These are phyloP conservation scores for Bertia moriformis DNA, from an alignment of 2,329 filamentous ascomycete genomes.

Conservation along the genomic window DNA sequence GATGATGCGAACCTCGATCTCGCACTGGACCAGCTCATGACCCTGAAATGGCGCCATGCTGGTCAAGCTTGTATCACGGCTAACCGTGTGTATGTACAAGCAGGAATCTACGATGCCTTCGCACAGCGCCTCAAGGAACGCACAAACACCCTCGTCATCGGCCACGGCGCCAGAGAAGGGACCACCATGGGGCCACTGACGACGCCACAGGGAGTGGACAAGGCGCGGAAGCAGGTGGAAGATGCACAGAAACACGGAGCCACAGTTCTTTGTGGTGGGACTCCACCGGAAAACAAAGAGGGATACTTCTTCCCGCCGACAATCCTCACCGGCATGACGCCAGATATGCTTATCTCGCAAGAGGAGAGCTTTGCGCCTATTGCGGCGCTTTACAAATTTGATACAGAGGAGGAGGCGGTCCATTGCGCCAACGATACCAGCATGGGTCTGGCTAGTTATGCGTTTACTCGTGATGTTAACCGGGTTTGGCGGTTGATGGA, in stretches of 20 bases:
- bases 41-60: slow-evolving; percentile 40
- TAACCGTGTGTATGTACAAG: slow-evolving; percentile 51
- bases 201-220: slow-evolving; percentile 36
- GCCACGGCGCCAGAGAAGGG: slow-evolving; percentile 40
- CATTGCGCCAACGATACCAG: slow-evolving; percentile 37
- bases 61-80: slow-evolving; percentile 53
- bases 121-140: slow-evolving; percentile 34
- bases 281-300: slow-evolving; percentile 26
- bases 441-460: slow-evolving; percentile 43
- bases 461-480: slow-evolving; percentile 44
- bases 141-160: slow-evolving; percentile 38
- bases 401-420: slow-evolving; percentile 39
- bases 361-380: slow-evolving; percentile 47
- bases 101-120: slow-evolving; percentile 45
- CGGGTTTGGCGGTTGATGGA: slow-evolving; percentile 42
- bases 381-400: slow-evolving; percentile 37
- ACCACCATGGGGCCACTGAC: slow-evolving; percentile 48
- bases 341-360: slow-evolving; percentile 27
- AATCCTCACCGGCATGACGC: slow-evolving; percentile 30
- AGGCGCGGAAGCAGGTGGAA: slow-evolving; percentile 42
- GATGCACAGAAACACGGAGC: slow-evolving; percentile 51
- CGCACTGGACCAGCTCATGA: slow-evolving; percentile 30
- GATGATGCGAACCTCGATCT: slow-evolving; percentile 48
- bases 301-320: slow-evolving; percentile 58
- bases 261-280: slow-evolving; percentile 46